These are phyloP conservation scores for Senna siamea DNA, from an alignment of 306 rosid genomes.

Conservation along the genomic window DNA sequence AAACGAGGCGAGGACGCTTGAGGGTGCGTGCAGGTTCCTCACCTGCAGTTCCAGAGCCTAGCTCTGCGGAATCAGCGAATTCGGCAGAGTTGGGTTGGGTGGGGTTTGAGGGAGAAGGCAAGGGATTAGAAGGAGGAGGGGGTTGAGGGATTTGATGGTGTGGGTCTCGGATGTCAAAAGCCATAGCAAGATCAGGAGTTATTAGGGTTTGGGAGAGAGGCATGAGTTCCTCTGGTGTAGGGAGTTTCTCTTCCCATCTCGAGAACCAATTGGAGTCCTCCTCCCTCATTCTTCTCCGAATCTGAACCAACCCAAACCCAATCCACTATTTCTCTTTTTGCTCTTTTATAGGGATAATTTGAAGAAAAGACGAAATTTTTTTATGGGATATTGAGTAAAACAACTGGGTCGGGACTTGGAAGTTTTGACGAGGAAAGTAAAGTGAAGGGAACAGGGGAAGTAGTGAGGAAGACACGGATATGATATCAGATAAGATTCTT, in stretches of 20 bases:
- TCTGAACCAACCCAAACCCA: slow-evolving; percentile 35
- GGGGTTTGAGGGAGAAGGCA: slow-evolving; percentile 49
- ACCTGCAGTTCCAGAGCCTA: slow-evolving; percentile 80
- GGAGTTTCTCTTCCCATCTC: slow-evolving; percentile 88
- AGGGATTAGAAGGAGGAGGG: slow-evolving; percentile 41
- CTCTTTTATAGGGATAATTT: slow-evolving; percentile 6
- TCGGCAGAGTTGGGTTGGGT: slow-evolving; percentile 76
- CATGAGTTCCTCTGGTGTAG: slow-evolving; percentile 80
- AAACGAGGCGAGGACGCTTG: slow-evolving; percentile 89
- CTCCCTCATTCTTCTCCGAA: slow-evolving; percentile 68
- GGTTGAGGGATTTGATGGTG: slow-evolving; percentile 44
- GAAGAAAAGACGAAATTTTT: slow-evolving; percentile 6
- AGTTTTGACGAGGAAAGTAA: not conserved
- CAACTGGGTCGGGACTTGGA: not conserved
- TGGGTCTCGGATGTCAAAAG: slow-evolving; percentile 77
- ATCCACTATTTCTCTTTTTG: slow-evolving; percentile 18
- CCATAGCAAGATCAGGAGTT: slow-evolving; percentile 91
- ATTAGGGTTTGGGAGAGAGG: slow-evolving; percentile 96
- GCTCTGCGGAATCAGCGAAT: slow-evolving; percentile 80
- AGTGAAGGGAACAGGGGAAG: not conserved
- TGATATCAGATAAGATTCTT: slow-evolving; percentile 6
- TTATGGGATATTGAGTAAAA: not conserved
- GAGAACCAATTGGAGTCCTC: slow-evolving; percentile 92
- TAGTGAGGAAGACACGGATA: not conserved
- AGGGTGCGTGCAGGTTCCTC: slow-evolving; percentile 98